These are phyloP conservation scores for Nevesoporus exiguus DNA, from an alignment of 768 basidiomycete species.

Conservation along the genomic window DNA sequence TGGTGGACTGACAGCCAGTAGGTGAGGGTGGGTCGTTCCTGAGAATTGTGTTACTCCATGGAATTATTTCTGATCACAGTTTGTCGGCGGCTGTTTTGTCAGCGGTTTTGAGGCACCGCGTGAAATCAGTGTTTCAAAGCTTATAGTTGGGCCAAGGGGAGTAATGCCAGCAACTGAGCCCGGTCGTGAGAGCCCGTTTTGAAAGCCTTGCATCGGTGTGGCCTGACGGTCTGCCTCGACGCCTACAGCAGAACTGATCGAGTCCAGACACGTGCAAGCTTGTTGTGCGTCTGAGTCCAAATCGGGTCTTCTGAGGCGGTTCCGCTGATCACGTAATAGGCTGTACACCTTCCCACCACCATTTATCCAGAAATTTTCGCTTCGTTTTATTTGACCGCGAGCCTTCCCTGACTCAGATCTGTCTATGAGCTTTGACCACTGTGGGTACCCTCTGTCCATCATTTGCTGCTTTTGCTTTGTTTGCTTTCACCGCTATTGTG, in stretches of 20 bases:
- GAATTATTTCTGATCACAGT: background rate
- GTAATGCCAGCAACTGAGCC: conserved; percentile 6
- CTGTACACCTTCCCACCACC: conserved; percentile 19
- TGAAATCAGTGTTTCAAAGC: conserved; percentile 9
- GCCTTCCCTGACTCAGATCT: conserved; percentile 20
- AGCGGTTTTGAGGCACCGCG: conserved; percentile 11
- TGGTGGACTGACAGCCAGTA: background rate
- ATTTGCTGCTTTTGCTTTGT: conserved; percentile 10
- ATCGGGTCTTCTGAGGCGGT: conserved; percentile 19
- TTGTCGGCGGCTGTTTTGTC: conserved; percentile 3
- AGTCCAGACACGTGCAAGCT: background rate
- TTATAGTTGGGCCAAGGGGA: no score
- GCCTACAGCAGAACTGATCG: no score
- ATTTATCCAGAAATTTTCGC: conserved; percentile 17
- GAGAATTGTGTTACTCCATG: conserved; percentile 13
- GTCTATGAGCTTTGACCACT: conserved; percentile 11
- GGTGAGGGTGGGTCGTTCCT: conserved; percentile 13
- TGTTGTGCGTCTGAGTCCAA: conserved; percentile 10
- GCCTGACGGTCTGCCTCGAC: no score
- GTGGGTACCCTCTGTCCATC: conserved; percentile 10
- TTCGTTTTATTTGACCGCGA: conserved; percentile 10
- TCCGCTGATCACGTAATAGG: conserved; percentile 32
- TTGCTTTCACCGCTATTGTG: conserved; percentile 12
- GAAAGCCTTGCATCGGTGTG: background rate
- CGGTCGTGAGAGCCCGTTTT: conserved; percentile 5